Percentiles rank a stretch among this genome's conserved stretches.
Evolutionary conservation across 352 stramenopile species (phyloP).

Genomic region (Globisporangium heterothallicum): DNA sequence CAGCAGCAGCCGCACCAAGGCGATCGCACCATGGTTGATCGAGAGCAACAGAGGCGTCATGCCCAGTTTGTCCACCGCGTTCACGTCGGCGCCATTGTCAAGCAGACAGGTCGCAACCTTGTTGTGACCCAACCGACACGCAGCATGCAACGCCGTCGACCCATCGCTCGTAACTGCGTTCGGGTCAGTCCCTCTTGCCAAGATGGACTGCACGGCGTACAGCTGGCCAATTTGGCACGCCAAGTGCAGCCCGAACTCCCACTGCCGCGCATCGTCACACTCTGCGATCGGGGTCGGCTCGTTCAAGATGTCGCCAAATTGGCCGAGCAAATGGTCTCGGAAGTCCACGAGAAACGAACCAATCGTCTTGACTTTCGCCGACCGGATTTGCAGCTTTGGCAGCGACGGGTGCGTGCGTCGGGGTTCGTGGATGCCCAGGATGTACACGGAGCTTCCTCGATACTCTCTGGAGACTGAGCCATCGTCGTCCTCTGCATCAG

Average conservation of each 20-base stretch:
- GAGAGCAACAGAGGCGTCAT: conserved; percentile 49
- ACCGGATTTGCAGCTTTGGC: conserved; percentile 31
- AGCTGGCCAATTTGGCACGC: conserved; percentile 43
- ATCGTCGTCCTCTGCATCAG: conserved; percentile 6
- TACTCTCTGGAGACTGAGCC: conserved; percentile 2
- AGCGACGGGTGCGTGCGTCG: conserved; percentile 19
- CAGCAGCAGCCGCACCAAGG: conserved; percentile 43
- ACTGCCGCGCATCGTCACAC: conserved; percentile 29
- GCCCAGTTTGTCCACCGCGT: conserved; percentile 28
- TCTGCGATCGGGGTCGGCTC: neutral
- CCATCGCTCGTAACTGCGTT: conserved; percentile 35
- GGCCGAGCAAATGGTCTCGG: conserved; percentile 34
- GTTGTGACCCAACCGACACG: conserved; percentile 34
- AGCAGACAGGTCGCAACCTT: conserved; percentile 44
- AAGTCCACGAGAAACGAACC: conserved; percentile 42
- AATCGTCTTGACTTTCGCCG: conserved; percentile 27
- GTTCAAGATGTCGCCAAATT: conserved; percentile 18
- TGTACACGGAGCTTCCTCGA: conserved; percentile 13
- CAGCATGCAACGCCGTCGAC: conserved; percentile 38
- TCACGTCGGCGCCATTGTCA: conserved; percentile 34
- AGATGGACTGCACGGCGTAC: conserved; percentile 37
- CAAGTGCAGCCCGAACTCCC: conserved; percentile 47
- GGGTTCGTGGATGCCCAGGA: conserved; percentile 2
- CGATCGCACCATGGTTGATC: conserved; percentile 37
- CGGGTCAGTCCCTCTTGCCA: conserved; percentile 34